Percentiles rank a stretch among this genome's conserved stretches.
phyloP scores from a whole-genome alignment of 768 basidiomycete species.

The Strobilomyces dryophilus region DNA sequence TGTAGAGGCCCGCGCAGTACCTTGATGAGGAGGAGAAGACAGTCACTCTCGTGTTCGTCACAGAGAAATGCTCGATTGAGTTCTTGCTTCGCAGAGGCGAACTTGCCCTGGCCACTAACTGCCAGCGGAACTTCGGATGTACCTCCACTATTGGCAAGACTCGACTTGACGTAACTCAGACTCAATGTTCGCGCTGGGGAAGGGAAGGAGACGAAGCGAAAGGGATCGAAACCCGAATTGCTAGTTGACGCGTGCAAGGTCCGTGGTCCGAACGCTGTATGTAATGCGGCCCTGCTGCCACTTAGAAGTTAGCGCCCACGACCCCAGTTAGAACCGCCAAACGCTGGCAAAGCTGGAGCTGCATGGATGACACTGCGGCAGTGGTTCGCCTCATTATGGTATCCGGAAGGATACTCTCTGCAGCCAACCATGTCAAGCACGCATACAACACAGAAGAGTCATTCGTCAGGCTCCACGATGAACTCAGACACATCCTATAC shows the following conservation, averaged over 20 bases:
- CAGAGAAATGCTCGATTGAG: background rate
- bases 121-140: no score
- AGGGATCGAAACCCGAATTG: background rate
- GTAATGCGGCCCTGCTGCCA: no score
- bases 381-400: background rate
- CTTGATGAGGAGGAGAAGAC: background rate
- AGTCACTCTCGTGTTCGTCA: background rate
- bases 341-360: background rate
- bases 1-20: background rate
- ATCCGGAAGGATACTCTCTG: background rate
- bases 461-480: background rate
- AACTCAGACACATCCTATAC: background rate
- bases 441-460: background rate
- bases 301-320: background rate
- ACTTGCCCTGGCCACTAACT: background rate
- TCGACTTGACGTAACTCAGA: no score
- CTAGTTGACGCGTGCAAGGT: background rate
- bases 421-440: background rate
- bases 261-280: background rate
- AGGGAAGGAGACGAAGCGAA: no score
- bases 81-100: background rate
- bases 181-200: no score
- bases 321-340: background rate
- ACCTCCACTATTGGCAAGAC: background rate
- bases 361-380: background rate